These are phyloP conservation scores for Fomitopsis schrenkii DNA, from an alignment of 1,284 basidiomycete species.

Conservation along the genomic window DNA sequence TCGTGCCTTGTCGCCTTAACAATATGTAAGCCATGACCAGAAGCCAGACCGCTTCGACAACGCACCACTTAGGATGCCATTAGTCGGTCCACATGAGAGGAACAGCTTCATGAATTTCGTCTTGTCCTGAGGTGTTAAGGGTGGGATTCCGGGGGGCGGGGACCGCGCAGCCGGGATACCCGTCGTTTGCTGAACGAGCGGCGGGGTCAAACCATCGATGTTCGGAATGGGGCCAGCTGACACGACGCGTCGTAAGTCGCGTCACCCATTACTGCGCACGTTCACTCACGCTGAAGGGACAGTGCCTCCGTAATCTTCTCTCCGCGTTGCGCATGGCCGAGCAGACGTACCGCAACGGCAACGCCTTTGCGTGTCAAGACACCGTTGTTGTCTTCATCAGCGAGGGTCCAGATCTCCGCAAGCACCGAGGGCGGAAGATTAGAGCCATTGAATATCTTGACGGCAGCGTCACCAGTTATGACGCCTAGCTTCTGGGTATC, in stretches of 20 bases:
- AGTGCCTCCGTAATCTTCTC: slow-evolving; percentile 62
- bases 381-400: slow-evolving; percentile 92
- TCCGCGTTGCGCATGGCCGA: slow-evolving; percentile 91
- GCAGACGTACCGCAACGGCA: slow-evolving; percentile 82
- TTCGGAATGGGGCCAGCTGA: slow-evolving; percentile 79
- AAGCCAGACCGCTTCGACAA: neutral
- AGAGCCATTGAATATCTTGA: slow-evolving; percentile 77
- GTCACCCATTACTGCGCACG: slow-evolving; percentile 10
- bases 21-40: slow-evolving; percentile 4
- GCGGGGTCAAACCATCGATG: slow-evolving; percentile 68
- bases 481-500: slow-evolving; percentile 79
- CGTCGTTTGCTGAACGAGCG: slow-evolving; percentile 43
- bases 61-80: slow-evolving; percentile 73
- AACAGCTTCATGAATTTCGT: slow-evolving; percentile 83
- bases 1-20: slow-evolving; percentile 81
- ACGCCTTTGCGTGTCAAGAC: slow-evolving; percentile 86
- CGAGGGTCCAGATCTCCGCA: slow-evolving; percentile 91
- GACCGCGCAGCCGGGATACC: slow-evolving; percentile 58
- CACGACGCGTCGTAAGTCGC: slow-evolving; percentile 9
- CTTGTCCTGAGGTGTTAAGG: slow-evolving; percentile 75
- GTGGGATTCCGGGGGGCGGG: slow-evolving; percentile 57
- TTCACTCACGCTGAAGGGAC: slow-evolving; percentile 60
- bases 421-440: slow-evolving; percentile 75
- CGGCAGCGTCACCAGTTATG: slow-evolving; percentile 81
- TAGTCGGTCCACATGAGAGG: slow-evolving; percentile 64